Conservation (phyloP, 306 rosid genomes). For the apple (Malus domestica) region DNA sequence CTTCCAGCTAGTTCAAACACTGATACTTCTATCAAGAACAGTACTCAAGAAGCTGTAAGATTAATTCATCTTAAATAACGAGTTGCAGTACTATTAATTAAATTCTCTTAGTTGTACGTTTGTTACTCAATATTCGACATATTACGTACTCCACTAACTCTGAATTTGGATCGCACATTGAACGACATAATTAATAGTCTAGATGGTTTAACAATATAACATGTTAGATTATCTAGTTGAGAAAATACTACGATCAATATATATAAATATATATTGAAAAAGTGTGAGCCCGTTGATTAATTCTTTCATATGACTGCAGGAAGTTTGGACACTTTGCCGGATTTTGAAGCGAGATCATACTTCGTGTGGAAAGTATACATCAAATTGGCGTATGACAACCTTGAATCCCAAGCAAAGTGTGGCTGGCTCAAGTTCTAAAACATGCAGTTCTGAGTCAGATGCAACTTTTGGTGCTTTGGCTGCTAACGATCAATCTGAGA, state of each 20-base stretch:
- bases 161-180: not conserved
- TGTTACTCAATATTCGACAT: not conserved
- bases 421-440: not conserved
- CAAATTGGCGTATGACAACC: not conserved
- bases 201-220: not conserved
- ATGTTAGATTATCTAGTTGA: too few relatives aligned
- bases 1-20: not conserved
- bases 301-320: not conserved
- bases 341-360: not conserved
- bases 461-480: slow-evolving; percentile 1
- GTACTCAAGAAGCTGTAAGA: slow-evolving; percentile 15
- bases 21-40: not conserved
- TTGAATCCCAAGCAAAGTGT: not conserved
- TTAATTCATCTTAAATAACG: not conserved
- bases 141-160: not conserved
- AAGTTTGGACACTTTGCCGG: slow-evolving; percentile 15
- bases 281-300: not conserved
- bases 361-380: not conserved
- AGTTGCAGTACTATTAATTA: not conserved
- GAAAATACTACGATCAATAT: too few relatives aligned
- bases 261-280: too few relatives aligned
- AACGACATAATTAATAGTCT: not conserved
- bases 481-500: not conserved
- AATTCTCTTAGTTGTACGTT: not conserved
- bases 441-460: slow-evolving; percentile 14